Base-by-base conservation (phyloP, 2,329 filamentous ascomycete species). In the Paraphaeosphaeria minitans region DNA sequence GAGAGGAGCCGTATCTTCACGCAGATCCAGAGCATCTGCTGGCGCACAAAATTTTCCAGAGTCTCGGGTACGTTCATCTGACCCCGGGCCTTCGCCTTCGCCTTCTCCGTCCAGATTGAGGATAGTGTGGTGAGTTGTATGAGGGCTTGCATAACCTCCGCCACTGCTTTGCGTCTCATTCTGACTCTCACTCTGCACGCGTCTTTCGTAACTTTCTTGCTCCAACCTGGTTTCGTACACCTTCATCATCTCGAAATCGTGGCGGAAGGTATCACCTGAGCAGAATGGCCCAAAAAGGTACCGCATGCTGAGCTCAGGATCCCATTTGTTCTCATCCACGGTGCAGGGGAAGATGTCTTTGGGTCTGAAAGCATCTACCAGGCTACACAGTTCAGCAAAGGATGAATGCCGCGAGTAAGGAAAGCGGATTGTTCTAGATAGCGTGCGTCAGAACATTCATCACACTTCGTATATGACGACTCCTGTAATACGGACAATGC, bases 381-480 rank as follows among this genome's bases (percentile, higher is more conserved):
- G 78, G 54, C 87, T 78, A 62, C 91, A 89, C 2, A 96, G 83
- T 72, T 97, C 94, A 0, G 82, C 79, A 60, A 95, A 94, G 0
- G 92, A 96, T 0, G 94, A 96, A 75, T 98, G 94, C 0, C 94
- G 85, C 0, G 94, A 94, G 70, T 93, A 97, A 0, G 93, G 91
- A 65, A 97, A 97, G 21, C 79, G 82, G 24, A 78, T 77, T 0
- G 68, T 53, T 29, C 46, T 49, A 13, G 3, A n/a, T 10, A 19
- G 27, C 16, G 8, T n/a, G 4, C n/a, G 46, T 35, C 27, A 49
- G 46, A 27, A 14, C n/a, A n/a, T n/a, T n/a, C n/a, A n/a, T 46
- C 19, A 10, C 16, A n/a, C 5, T 37, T n/a, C 6, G 14, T n/a
- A 9, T 39, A n/a, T n/a, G 14, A n/a, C 19, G 14, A 14, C 14